A percentile compares a stretch with the other conserved stretches of the same genome.
Conservation (phyloP, 495 filamentous ascomycete genomes). For the Tuber indicum region DNA sequence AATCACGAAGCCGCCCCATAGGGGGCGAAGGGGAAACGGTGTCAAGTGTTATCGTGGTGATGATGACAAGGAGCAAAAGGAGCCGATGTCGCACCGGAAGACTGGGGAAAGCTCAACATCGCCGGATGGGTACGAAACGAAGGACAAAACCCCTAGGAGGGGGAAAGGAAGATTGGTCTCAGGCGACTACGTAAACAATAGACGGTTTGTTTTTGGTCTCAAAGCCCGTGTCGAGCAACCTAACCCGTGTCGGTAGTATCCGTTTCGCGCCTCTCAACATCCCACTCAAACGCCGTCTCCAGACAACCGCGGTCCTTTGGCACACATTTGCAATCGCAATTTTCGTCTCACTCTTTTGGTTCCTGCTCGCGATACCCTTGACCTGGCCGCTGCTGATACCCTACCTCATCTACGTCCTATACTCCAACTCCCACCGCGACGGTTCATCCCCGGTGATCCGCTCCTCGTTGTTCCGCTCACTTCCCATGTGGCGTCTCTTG, state of each 20-base stretch:
- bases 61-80: neutral
- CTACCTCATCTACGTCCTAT: slow-evolving; percentile 75
- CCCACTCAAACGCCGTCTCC: slow-evolving; percentile 74
- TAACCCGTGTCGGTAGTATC: slow-evolving; percentile 48
- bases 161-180: neutral
- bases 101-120: slow-evolving; percentile 21
- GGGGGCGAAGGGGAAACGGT: neutral
- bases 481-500: slow-evolving; percentile 79
- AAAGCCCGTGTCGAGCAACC: neutral
- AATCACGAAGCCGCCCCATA: neutral
- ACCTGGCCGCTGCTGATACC: slow-evolving; percentile 88
- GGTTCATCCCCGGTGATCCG: slow-evolving; percentile 64
- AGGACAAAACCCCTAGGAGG: neutral
- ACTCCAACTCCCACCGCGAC: slow-evolving; percentile 66
- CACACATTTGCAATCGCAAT: slow-evolving; percentile 77
- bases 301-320: slow-evolving; percentile 76
- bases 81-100: slow-evolving; percentile 10
- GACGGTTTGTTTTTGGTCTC: neutral
- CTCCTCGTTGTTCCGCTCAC: slow-evolving; percentile 63
- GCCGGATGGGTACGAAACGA: slow-evolving; percentile 8
- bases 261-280: slow-evolving; percentile 84
- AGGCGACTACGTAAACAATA: neutral
- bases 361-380: slow-evolving; percentile 80
- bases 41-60: neutral
- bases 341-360: slow-evolving; percentile 75